phyloP scores from a whole-genome alignment of 1,284 basidiomycete species.

The Amylostereum areolatum region DNA sequence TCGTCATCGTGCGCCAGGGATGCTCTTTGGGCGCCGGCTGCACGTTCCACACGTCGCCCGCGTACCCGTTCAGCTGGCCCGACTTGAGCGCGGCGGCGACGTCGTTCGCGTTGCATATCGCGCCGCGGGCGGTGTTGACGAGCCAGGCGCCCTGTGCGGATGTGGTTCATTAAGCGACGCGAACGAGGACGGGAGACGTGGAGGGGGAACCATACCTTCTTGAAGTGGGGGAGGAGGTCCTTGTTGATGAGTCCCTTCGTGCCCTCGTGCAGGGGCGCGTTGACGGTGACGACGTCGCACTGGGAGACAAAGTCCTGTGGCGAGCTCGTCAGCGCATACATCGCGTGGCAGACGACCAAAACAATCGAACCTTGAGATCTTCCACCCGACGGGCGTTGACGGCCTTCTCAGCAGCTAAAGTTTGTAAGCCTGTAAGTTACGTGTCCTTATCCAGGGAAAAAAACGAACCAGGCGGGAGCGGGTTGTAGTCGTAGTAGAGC shows the following conservation, averaged over 20 bases:
- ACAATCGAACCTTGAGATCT: conserved; percentile 67
- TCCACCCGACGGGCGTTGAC: conserved; percentile 75
- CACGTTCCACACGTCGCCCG: conserved; percentile 71
- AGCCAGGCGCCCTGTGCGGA: conserved; percentile 81
- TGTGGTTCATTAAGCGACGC: no score
- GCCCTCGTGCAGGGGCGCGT: conserved; percentile 88
- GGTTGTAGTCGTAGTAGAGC: conserved; percentile 84
- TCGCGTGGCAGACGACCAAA: no score
- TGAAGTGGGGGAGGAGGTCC: conserved; percentile 84
- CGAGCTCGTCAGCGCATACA: no score
- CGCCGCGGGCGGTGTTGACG: conserved; percentile 91
- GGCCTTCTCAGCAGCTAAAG: conserved; percentile 60
- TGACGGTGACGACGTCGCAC: no score
- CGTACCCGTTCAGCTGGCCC: conserved; percentile 71
- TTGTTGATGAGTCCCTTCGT: conserved; percentile 79
- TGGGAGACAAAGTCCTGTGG: no score
- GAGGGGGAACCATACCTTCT: no score
- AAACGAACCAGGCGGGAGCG: conserved; percentile 31
- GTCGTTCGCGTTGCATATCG: conserved; percentile 82
- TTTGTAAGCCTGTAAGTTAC: no score
- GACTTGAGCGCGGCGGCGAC: conserved; percentile 74
- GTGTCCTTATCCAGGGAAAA: no score
- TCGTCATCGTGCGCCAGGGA: conserved; percentile 80
- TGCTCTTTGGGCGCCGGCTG: conserved; percentile 86
- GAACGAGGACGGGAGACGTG: no score